These are phyloP conservation scores for Psilocybe sp. DNA, from an alignment of 768 basidiomycete species.

Conservation along the genomic window DNA sequence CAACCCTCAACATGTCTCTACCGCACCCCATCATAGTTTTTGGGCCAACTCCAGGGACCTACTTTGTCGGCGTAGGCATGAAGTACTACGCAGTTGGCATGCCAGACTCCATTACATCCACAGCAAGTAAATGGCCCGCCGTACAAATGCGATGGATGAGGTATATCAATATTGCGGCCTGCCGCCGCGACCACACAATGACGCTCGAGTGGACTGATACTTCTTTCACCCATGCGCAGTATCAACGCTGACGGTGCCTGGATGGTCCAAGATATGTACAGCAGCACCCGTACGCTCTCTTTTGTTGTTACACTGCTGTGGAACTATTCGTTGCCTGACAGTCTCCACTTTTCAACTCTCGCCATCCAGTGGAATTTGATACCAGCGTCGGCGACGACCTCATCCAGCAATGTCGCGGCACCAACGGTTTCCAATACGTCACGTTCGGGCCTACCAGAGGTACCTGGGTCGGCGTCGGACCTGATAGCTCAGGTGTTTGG, in stretches of 20 bases:
- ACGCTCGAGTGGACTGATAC: background rate
- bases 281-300: background rate
- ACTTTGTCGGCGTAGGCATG: conserved; percentile 3
- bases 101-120: background rate
- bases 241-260: conserved; percentile 1
- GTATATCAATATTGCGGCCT: background rate
- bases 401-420: background rate
- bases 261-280: conserved; percentile 1
- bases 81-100: background rate
- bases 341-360: no score
- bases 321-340: no score
- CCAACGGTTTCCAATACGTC: conserved; percentile 1
- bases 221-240: background rate
- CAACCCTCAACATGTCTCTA: no score
- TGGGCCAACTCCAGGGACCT: background rate
- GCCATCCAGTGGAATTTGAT: conserved; percentile 1
- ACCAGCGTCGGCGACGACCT: background rate
- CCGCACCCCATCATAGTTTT: background rate
- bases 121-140: conserved; percentile 1
- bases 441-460: conserved; percentile 4
- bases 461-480: background rate
- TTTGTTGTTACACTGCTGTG: background rate
- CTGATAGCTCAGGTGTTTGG: background rate
- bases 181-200: no score
- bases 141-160: background rate